phyloP scores from a whole-genome alignment of 2,329 filamentous ascomycete species.

The Scleromitrula shiraiana region DNA sequence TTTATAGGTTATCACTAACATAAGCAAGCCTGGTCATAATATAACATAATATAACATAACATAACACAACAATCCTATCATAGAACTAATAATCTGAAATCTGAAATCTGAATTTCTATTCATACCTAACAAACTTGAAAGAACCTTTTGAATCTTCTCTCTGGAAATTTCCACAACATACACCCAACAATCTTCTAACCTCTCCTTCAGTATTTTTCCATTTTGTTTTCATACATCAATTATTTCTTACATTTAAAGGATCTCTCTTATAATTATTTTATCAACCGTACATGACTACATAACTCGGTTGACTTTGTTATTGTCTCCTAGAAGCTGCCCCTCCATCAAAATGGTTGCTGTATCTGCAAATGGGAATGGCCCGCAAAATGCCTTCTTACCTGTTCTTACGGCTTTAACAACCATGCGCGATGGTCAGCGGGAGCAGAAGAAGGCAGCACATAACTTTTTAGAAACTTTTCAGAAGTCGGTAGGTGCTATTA shows the following conservation, averaged over 20 bases:
- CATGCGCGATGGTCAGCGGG: constrained; percentile 78
- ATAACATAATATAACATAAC: too few relatives aligned
- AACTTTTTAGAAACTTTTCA: constrained; percentile 91
- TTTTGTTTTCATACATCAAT: background rate
- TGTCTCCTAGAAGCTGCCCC: constrained; percentile 20
- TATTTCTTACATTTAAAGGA: too few relatives aligned
- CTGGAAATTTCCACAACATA: background rate
- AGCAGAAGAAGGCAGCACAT: constrained; percentile 83
- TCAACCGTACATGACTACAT: constrained; percentile 11
- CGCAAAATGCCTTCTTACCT: constrained; percentile 68
- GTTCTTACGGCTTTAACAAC: constrained; percentile 84
- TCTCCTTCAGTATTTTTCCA: background rate
- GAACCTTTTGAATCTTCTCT: constrained; percentile 7
- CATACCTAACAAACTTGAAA: too few relatives aligned
- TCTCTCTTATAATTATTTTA: background rate
- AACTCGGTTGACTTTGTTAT: constrained; percentile 8
- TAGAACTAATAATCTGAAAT: too few relatives aligned
- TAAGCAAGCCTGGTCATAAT: too few relatives aligned
- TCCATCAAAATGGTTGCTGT: constrained; percentile 27
- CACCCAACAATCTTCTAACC: too few relatives aligned
- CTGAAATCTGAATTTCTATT: too few relatives aligned
- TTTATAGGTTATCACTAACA: too few relatives aligned
- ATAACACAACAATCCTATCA: too few relatives aligned
- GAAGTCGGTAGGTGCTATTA: constrained; percentile 70
- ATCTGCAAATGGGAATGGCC: constrained; percentile 48